Evolutionary conservation across 177 flowering plant genomes (phyloP), one percentile per base, ranked within the genome.

Genomic region (Vitis hybrid): DNA sequence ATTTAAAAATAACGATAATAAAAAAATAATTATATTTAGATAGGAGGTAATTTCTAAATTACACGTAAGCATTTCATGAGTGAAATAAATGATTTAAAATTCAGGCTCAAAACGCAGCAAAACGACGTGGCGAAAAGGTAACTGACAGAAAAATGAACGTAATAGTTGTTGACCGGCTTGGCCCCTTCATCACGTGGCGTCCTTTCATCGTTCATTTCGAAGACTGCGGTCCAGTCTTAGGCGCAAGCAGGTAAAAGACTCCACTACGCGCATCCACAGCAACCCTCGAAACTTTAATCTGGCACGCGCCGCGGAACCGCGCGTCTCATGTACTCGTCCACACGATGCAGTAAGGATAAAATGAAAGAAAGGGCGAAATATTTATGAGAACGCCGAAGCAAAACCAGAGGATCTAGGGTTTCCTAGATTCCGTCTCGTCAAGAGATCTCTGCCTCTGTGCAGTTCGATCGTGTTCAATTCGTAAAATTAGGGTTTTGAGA

Each of bases 361-460:
- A 24, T 27, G 8, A 11, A 18, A 65, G 15, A n/a, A 27, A 46
- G 13, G 24, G 8, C 1, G 51, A 51, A 32, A 64, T 12, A 10
- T 15, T 35, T n/a, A 30, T 21, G 15, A 60, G 62, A 52, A 58
- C 66, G 55, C 63, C 49, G 60, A 71, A 77, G 65, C 67, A 73
- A 75, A 72, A 58, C 76, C 80, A 73, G 80, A 76, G 79, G 70
- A 72, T 76, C 77, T 78, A 83, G 84, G 80, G 86, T 82, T 79
- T 65, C 63, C 78, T 74, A 13, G 72, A 74, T 68, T 68, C 70
- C 20, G 52, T n/a, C 6, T 41, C 1, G 11, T 49, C 72, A 50
- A 52, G 60, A 67, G 15, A 11, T 70, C 58, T 63, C 59, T 49
- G n/a, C 17, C 48, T 32, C 58, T 35, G 61, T 63, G 10, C 52